Evolutionary conservation across 2,329 filamentous ascomycete species (phyloP), one percentile per base, ranked within the genome.

Genomic region (Lachnellula subtilissima): DNA sequence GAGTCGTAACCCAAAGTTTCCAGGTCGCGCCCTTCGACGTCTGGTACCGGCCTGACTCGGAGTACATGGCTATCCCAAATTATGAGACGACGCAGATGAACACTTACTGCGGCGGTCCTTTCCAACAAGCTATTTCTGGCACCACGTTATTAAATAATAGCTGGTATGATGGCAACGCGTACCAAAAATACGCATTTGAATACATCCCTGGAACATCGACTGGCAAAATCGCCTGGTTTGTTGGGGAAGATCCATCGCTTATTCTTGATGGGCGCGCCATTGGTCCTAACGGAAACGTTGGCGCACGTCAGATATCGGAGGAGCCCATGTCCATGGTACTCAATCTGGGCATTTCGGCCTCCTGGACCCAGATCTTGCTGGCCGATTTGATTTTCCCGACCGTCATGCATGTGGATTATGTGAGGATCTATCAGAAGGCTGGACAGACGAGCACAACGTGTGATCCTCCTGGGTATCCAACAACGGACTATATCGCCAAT

Each of bases 401-500:
- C 0, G 70, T 78, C 15, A 78, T 82, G 76, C 71, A 77, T 22
- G 68, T 83, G 35, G 79, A 82, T 59, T 81, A 82, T 63, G 75
- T 82, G 14, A 71, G 79, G 6, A 76, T 77, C 67, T 83, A 82
- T 61, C 80, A 82, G 65, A 74, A 75, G 56, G 69, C 72, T 52
- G 78, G 75, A 2, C 59, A 76, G 52, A 69, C 72, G 52, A 71
- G 72, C 55, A 71, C 82, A 17, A 82, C 79, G 12, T 82, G 80
- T 65, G 80, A 82, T 66, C 80, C 79, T 7, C 74, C 74, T 1
- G 79, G 81, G 0, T 88, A 83, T 67, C 79, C 81, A 51, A 89
- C 86, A 0, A 89, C 85, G 0, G 69, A 78, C 2, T 89, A 89
- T 69, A 89, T 89, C 66, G 73, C 72, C 50, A 72, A 78, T 1